Conservation (phyloP, 2,329 filamentous ascomycete genomes). For the Aspergillus sojae region DNA sequence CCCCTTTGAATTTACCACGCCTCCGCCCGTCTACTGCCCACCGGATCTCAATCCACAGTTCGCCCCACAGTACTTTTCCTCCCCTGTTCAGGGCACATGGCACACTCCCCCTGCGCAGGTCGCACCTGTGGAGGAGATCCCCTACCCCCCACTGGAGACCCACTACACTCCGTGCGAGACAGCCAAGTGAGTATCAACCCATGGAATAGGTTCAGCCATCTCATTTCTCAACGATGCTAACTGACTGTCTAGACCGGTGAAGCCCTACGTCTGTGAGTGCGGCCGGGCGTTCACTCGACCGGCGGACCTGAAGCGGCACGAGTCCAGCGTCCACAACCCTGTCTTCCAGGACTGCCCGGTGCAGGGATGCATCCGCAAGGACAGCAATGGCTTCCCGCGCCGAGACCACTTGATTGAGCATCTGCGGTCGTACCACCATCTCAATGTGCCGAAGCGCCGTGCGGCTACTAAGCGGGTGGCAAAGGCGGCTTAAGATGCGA, state of each 20-base stretch:
- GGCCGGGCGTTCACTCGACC: slow-evolving; percentile 48
- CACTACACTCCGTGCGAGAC: not conserved
- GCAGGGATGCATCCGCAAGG: slow-evolving; percentile 49
- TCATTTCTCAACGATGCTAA: not conserved
- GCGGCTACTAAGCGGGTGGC: slow-evolving; percentile 29
- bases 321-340: slow-evolving; percentile 50
- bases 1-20: slow-evolving; percentile 17
- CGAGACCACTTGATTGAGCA: slow-evolving; percentile 62
- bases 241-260: slow-evolving; percentile 26
- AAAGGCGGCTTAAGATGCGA: slow-evolving; percentile 20
- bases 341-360: slow-evolving; percentile 48
- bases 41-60: not conserved
- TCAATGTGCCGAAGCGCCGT: slow-evolving; percentile 47
- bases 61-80: slow-evolving; percentile 6
- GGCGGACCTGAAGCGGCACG: slow-evolving; percentile 54
- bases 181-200: slow-evolving; percentile 28
- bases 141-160: slow-evolving; percentile 1
- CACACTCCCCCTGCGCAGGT: slow-evolving; percentile 6
- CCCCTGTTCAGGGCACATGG: slow-evolving; percentile 15
- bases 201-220: not conserved
- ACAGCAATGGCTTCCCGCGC: slow-evolving; percentile 55
- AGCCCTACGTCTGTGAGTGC: slow-evolving; percentile 38
- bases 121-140: not conserved
- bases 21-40: not conserved
- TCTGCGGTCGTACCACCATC: slow-evolving; percentile 57